A percentile compares a stretch with the other conserved stretches of the same genome.
phyloP scores from a whole-genome alignment of 345 rosid species.

The Gossypium arboreum region DNA sequence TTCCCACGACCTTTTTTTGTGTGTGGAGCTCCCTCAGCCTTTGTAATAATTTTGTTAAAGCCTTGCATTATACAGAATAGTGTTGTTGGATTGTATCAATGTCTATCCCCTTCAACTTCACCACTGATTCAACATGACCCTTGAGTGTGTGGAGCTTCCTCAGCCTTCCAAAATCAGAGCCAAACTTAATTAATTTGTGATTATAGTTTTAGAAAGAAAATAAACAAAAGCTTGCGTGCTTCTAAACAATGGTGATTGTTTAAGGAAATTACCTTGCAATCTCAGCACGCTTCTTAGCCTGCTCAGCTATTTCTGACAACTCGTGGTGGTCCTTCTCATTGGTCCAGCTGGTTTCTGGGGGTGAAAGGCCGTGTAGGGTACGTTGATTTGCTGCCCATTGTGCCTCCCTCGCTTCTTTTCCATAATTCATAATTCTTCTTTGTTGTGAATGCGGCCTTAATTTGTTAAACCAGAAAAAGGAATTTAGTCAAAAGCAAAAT shows the following conservation, averaged over 20 bases:
- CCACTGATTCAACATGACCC: constrained; percentile 17
- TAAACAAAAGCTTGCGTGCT: no score
- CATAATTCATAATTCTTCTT: constrained; percentile 78
- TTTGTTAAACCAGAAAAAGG: not conserved
- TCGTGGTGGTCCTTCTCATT: constrained; percentile 44
- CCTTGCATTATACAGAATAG: constrained; percentile 45
- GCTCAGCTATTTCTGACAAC: constrained; percentile 65
- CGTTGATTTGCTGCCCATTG: constrained; percentile 84
- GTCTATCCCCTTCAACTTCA: constrained; percentile 20
- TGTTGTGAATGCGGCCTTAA: constrained; percentile 68
- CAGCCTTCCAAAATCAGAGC: not conserved
- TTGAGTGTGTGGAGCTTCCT: constrained; percentile 18
- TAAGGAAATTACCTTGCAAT: constrained; percentile 51
- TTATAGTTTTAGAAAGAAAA: not conserved
- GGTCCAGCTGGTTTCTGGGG: constrained; percentile 23
- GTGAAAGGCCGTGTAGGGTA: constrained; percentile 60
- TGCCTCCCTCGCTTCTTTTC: constrained; percentile 75
- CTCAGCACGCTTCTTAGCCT: constrained; percentile 74
- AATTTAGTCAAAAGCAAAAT: not conserved
- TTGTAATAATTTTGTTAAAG: not conserved
- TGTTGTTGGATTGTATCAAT: constrained; percentile 50
- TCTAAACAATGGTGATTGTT: not conserved
- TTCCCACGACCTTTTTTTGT: not conserved
- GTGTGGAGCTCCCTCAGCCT: no score
- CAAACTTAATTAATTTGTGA: not conserved